Percentiles rank a stretch among this genome's conserved stretches.
These are phyloP conservation scores for Russula earlei DNA, from an alignment of 768 basidiomycete genomes.

Conservation along the genomic window DNA sequence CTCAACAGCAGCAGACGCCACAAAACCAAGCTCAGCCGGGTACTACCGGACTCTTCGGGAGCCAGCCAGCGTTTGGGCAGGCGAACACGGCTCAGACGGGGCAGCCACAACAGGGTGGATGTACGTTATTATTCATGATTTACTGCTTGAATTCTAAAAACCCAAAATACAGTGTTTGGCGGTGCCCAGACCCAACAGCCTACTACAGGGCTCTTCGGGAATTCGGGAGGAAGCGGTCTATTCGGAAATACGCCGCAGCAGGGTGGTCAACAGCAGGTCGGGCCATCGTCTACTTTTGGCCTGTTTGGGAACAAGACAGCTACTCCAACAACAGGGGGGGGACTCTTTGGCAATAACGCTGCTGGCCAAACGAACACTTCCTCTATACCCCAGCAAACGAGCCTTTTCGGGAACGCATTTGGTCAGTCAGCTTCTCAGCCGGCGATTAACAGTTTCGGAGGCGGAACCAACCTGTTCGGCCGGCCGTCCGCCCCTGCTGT, in stretches of 20 bases:
- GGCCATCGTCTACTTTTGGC: slow-evolving; percentile 18
- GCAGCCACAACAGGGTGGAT: slow-evolving; percentile 18
- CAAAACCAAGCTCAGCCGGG: slow-evolving; percentile 29
- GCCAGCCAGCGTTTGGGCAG: slow-evolving; percentile 17
- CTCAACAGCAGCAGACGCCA: slow-evolving; percentile 31
- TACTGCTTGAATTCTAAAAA: not conserved
- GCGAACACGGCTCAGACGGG: slow-evolving; percentile 11
- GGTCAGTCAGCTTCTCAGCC: slow-evolving; percentile 34
- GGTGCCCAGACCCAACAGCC: slow-evolving; percentile 19
- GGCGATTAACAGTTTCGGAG: slow-evolving; percentile 17
- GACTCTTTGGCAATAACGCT: slow-evolving; percentile 35
- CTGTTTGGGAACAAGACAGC: slow-evolving; percentile 30
- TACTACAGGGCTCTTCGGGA: slow-evolving; percentile 17
- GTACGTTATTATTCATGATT: slow-evolving; percentile 10
- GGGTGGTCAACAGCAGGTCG: slow-evolving; percentile 14
- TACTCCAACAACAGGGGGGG: slow-evolving; percentile 24
- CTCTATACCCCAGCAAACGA: slow-evolving; percentile 4
- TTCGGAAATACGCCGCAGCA: slow-evolving; percentile 18
- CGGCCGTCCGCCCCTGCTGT: slow-evolving; percentile 11
- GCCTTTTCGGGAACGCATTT: slow-evolving; percentile 34
- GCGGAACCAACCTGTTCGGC: slow-evolving; percentile 24
- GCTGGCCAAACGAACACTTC: slow-evolving; percentile 20
- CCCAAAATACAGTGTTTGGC: slow-evolving; percentile 19
- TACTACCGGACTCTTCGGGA: slow-evolving; percentile 21
- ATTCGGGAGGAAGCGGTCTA: slow-evolving; percentile 9